Evolutionary conservation across 345 rosid species (phyloP), one percentile per base, ranked within the genome.

Genomic region (Aethionema arabicum): DNA sequence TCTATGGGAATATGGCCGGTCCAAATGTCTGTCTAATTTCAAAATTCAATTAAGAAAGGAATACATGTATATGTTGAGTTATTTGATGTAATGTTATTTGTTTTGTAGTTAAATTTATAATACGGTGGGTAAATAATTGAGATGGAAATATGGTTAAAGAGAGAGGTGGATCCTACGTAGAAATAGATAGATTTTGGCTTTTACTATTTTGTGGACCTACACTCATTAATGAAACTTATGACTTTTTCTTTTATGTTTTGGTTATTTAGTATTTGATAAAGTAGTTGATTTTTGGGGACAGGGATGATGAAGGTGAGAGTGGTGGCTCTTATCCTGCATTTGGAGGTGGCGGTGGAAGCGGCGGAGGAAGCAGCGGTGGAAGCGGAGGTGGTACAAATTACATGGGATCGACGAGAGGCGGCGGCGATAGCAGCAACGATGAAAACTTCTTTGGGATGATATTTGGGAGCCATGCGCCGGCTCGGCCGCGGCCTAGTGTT

Each of bases 301-400:
- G 76, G 61, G 76, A 72, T 55, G 67, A 66, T 47, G 54, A 33
- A 15, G 76, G 72, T 39, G 45, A 52, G 15, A 47, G 72, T 66
- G 76, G 72, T 6, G 32, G 14, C 48, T 66, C 72, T 5, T 46
- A 29, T 13, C 27, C 66, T 32, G 52, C 44, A 0, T 30, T 4
- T 31, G 71, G 50, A 12, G 66, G 59, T 0, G 36, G 52, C 0
- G 41, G 51, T 2, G 43, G 51, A 5, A 27, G 61, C 0, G 60
- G 33, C 8, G 32, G 42, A 4, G 11, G 30, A 8, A 51, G 56
- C 0, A 50, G 56, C 11, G 12, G 16, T 3, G 27, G 27, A 21
- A 15, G 66, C 33, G 41, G 32, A 5, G 76, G 67, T 36, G 76
- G 41, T 5, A 43, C 31, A 0, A 4, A 11, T 13, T 45, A 37